phyloP scores from a whole-genome alignment of 306 rosid species.

The Fragaria nilgerrensis region DNA sequence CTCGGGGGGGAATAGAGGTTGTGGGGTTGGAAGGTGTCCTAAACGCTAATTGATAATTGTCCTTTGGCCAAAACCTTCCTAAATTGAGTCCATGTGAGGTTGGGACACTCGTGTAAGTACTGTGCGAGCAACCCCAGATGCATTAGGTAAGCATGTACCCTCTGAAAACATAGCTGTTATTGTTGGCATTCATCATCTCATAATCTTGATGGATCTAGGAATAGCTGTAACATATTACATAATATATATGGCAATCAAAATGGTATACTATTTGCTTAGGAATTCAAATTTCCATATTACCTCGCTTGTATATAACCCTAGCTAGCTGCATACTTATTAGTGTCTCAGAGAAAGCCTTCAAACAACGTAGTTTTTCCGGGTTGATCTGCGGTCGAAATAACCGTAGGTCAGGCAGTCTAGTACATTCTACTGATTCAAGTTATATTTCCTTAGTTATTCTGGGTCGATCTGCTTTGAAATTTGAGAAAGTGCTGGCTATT shows the following conservation, averaged over 20 bases:
- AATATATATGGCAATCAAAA: neutral
- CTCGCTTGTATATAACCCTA: neutral
- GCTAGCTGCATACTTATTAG: neutral
- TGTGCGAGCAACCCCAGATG: conserved; percentile 11
- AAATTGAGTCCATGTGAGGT: conserved; percentile 36
- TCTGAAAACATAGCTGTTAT: neutral
- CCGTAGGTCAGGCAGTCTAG: no score
- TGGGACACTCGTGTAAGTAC: conserved; percentile 25
- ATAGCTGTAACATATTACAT: neutral
- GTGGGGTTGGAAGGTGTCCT: conserved; percentile 41
- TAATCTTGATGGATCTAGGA: neutral
- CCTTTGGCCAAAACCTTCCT: conserved; percentile 38
- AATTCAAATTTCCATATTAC: conserved; percentile 8
- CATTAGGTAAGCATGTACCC: conserved; percentile 11
- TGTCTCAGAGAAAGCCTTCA: neutral
- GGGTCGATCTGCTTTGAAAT: no score
- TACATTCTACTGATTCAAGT: no score
- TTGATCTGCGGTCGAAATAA: neutral
- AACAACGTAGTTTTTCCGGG: neutral
- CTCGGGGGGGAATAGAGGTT: neutral
- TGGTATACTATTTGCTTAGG: neutral
- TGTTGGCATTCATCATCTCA: neutral
- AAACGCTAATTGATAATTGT: conserved; percentile 45
- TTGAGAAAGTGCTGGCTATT: no score
- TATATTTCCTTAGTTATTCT: no score